Conservation (phyloP, 495 filamentous ascomycete genomes). For the Penicillium angulare region DNA sequence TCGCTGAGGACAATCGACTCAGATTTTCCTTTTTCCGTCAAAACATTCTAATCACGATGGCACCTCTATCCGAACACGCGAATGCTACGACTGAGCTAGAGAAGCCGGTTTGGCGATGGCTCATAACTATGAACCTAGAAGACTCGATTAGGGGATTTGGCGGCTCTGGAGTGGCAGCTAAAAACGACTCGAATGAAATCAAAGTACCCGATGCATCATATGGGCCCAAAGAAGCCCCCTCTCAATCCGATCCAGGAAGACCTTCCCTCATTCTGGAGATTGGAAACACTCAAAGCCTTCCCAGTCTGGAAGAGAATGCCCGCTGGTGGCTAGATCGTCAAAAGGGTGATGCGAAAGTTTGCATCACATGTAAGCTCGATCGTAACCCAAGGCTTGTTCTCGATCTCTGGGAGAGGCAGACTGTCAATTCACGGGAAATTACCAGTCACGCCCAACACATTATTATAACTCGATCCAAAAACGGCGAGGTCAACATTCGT, state of each 20-base stretch:
- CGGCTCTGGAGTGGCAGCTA: too few relatives aligned
- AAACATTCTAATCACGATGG: too few relatives aligned
- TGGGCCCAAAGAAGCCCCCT: background rate
- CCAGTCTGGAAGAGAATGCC: background rate
- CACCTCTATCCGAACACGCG: too few relatives aligned
- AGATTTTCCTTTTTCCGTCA: too few relatives aligned
- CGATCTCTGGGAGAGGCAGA: background rate
- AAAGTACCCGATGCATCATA: background rate
- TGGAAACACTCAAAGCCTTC: background rate
- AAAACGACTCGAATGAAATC: too few relatives aligned
- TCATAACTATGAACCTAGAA: too few relatives aligned
- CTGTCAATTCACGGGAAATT: background rate
- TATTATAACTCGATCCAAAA: too few relatives aligned
- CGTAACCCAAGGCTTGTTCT: background rate
- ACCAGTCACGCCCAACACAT: background rate
- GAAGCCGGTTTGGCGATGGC: too few relatives aligned
- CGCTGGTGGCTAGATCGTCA: background rate
- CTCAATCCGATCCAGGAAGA: background rate
- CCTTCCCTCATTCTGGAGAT: background rate
- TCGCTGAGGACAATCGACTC: too few relatives aligned
- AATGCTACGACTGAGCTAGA: too few relatives aligned
- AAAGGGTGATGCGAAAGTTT: background rate
- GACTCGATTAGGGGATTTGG: too few relatives aligned
- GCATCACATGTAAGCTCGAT: background rate
- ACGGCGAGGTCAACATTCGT: too few relatives aligned